These are phyloP conservation scores for Cryptomeria japonica DNA, from an alignment of 75 land plant species.

Conservation along the genomic window DNA sequence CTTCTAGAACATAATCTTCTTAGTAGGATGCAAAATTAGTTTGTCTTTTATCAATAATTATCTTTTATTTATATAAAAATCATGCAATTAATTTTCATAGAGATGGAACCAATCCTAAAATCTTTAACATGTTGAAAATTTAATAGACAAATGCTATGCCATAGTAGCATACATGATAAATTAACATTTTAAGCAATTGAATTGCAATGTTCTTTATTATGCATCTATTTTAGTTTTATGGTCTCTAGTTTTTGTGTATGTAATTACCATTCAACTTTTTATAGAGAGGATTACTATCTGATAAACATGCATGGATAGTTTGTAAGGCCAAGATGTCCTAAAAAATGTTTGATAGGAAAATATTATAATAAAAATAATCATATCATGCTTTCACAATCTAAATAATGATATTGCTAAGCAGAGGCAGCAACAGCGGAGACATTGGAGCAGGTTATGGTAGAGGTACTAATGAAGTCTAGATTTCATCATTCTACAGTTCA, in stretches of 20 bases:
- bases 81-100: neutral
- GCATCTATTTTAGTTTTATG: neutral
- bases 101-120: neutral
- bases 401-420: conserved; percentile 23
- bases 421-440: conserved; percentile 75
- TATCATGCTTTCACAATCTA: conserved; percentile 1
- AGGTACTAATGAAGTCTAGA: conserved; percentile 62
- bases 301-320: neutral
- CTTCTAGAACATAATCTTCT: neutral
- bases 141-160: neutral
- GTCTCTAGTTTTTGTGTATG: neutral
- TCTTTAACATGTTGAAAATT: neutral
- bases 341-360: neutral
- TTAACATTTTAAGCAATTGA: neutral
- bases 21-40: neutral
- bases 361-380: neutral
- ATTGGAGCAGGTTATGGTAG: conserved; percentile 72
- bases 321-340: neutral
- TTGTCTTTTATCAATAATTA: too few species aligned
- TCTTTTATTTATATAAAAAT: neutral
- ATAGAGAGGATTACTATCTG: neutral
- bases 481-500: conserved; percentile 55
- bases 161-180: neutral
- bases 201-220: neutral
- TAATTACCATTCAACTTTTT: neutral